Base-by-base conservation (phyloP, 2,329 filamentous ascomycete species). In the Graphium sp. region DNA sequence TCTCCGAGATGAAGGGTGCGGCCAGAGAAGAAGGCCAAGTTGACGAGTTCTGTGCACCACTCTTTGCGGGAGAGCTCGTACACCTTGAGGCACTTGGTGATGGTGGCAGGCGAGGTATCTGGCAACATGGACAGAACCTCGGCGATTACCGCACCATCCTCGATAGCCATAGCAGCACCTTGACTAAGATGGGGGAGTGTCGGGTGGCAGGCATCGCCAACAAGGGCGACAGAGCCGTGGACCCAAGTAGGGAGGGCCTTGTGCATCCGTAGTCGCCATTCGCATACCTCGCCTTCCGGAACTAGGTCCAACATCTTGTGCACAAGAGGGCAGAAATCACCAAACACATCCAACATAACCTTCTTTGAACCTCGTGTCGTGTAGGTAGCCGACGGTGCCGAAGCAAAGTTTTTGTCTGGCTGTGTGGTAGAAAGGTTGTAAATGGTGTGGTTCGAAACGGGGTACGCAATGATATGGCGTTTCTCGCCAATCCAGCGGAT, bases 391-490 rank as follows among this genome's bases (percentile, higher is more conserved):
- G 58, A 62, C 4, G 64, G 60, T 3, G 69, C 65, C 7, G 58
- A 56, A 9, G 69, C 65, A 31, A 71, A 72, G 43, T 71, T 64
- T 36, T 49, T 52, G 40, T 75, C 71, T 3, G 70, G 70, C 44
- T 75, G 71, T 18, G 65, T 57, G 8, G 68, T 61, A 9, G 69
- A 71, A 19, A 76, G 51, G 48, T 76, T 76, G 52, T 74, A 76
- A 39, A 74, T 62, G 20, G 58, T 60, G 41, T 80, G 70, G 42
- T 61, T 66, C 35, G 67, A 62, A 24, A 87, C 73, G 0, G 78
- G 73, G 45, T 85, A 87, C 1, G 76, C 76, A 39, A 85, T 80
- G 46, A 83, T 77, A 48, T 85, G 80, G 2, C 76, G 63, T 39
- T 67, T 67, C 43, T 73, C 71, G 18, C 79, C 79, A 29, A 85